Conservation (phyloP, 1,284 basidiomycete species). For the Puccinia polysora region DNA sequence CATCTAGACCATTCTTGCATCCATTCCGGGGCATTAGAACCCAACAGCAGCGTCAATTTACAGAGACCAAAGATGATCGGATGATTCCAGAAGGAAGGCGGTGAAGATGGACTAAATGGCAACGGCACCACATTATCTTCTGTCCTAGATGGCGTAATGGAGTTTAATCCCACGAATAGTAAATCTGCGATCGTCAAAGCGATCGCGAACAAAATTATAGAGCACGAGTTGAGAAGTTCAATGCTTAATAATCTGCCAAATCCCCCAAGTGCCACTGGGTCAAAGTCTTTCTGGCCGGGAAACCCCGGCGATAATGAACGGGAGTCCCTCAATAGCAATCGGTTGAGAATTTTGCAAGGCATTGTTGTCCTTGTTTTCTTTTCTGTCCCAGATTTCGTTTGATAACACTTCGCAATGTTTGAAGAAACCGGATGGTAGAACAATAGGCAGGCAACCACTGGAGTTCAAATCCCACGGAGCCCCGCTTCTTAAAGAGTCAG, state of each 20-base stretch:
- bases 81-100: slow-evolving; percentile 40
- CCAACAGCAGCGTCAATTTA: slow-evolving; percentile 1
- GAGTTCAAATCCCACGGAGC: too few species aligned
- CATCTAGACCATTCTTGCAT: slow-evolving; percentile 41
- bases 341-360: too few species aligned
- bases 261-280: slow-evolving; percentile 4
- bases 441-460: too few species aligned
- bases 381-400: too few species aligned
- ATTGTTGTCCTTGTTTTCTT: too few species aligned
- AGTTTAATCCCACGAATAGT: background rate
- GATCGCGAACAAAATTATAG: slow-evolving; percentile 3
- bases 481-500: too few species aligned
- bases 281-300: too few species aligned
- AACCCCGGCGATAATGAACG: too few species aligned
- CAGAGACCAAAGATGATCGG: slow-evolving; percentile 42
- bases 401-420: too few species aligned
- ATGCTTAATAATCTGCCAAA: background rate
- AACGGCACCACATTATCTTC: slow-evolving; percentile 35
- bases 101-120: slow-evolving; percentile 40
- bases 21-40: slow-evolving; percentile 12
- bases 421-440: too few species aligned
- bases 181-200: background rate
- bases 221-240: background rate
- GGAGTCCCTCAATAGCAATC: too few species aligned
- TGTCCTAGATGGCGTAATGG: slow-evolving; percentile 2